Percentiles rank a stretch among this genome's conserved stretches.
Conservation (phyloP, 345 rosid genomes). For the Eucalyptus cladocalyx region DNA sequence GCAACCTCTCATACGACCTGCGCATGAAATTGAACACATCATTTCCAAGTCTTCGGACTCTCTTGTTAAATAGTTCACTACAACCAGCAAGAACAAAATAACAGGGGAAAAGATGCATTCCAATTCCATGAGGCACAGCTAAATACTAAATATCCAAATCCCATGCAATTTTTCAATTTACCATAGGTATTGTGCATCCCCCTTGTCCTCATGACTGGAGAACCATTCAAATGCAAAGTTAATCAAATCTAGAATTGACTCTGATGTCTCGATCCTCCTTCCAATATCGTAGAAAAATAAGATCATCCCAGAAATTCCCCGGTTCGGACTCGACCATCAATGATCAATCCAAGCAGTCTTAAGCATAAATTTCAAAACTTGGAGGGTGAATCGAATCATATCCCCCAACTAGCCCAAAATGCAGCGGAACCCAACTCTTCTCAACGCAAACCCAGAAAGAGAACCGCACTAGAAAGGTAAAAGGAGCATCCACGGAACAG, state of each 20-base stretch:
- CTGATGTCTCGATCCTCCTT: background rate
- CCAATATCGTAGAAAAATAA: background rate
- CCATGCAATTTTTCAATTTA: background rate
- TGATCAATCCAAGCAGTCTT: background rate
- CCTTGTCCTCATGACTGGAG: background rate
- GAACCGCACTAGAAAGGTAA: background rate
- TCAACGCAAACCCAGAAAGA: background rate
- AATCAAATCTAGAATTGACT: background rate
- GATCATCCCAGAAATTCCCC: background rate
- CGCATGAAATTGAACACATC: background rate
- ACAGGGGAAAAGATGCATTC: background rate
- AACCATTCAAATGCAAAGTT: background rate
- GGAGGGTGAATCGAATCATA: background rate
- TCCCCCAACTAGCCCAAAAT: background rate
- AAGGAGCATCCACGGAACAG: background rate
- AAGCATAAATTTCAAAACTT: background rate
- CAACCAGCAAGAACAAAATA: background rate
- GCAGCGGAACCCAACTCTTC: background rate
- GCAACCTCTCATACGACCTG: constrained; percentile 1
- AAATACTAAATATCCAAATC: background rate
- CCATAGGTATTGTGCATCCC: background rate
- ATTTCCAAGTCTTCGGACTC: background rate
- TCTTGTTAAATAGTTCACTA: background rate
- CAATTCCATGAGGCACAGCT: background rate
- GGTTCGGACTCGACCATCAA: background rate